phyloP scores from a whole-genome alignment of 352 stramenopile genomes.

The Globisporangium paddicum region DNA sequence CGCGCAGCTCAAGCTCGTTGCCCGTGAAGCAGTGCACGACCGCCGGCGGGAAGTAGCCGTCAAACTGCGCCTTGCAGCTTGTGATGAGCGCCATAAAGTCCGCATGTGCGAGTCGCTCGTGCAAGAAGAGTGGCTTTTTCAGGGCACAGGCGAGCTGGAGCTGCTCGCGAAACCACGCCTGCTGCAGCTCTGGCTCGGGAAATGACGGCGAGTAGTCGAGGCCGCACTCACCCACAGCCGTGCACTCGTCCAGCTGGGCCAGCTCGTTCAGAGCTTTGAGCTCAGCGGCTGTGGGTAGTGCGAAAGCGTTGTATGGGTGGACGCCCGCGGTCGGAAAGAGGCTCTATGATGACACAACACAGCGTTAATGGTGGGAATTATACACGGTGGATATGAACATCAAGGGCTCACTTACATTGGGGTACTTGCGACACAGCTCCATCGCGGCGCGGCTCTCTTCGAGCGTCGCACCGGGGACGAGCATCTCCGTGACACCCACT shows the following conservation, averaged over 20 bases:
- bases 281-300: conserved; percentile 28
- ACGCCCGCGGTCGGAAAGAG: conserved; percentile 73
- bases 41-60: conserved; percentile 42
- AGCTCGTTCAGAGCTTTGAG: conserved; percentile 29
- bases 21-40: conserved; percentile 93
- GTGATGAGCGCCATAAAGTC: conserved; percentile 75
- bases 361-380: neutral
- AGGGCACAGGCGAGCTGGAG: conserved; percentile 58
- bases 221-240: conserved; percentile 70
- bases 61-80: conserved; percentile 27
- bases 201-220: conserved; percentile 76
- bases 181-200: conserved; percentile 34
- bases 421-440: conserved; percentile 42
- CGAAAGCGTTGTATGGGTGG: conserved; percentile 70
- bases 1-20: conserved; percentile 52
- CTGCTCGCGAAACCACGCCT: conserved; percentile 64
- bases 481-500: conserved; percentile 59
- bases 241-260: conserved; percentile 27
- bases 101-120: conserved; percentile 70
- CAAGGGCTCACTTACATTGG: conserved; percentile 17
- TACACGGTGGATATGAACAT: neutral
- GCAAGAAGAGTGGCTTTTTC: conserved; percentile 77
- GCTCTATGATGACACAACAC: conserved; percentile 6
- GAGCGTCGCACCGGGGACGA: conserved; percentile 69
- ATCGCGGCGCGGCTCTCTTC: conserved; percentile 58